phyloP scores from a whole-genome alignment of 2,329 filamentous ascomycete species.

The Fusarium buharicum region DNA sequence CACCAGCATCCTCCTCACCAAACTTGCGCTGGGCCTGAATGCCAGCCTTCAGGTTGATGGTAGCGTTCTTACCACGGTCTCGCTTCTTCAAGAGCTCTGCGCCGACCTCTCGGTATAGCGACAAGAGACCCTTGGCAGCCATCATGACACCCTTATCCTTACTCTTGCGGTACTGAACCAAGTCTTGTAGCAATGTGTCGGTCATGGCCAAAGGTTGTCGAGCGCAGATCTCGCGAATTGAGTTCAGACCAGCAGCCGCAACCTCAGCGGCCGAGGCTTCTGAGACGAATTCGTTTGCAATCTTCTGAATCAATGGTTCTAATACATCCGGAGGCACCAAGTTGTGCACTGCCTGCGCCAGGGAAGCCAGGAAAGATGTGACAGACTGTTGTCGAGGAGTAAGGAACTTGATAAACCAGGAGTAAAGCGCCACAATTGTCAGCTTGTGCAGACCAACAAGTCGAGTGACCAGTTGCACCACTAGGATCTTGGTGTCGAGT shows the following conservation, averaged over 20 bases:
- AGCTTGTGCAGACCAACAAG: slow-evolving; percentile 93
- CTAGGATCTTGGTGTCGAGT: slow-evolving; percentile 88
- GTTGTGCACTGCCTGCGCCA: slow-evolving; percentile 91
- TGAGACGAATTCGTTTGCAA: slow-evolving; percentile 97
- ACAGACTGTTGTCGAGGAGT: slow-evolving; percentile 89
- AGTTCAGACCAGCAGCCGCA: slow-evolving; percentile 89
- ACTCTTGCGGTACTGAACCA: slow-evolving; percentile 95
- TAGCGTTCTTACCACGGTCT: slow-evolving; percentile 90
- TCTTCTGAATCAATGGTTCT: slow-evolving; percentile 91
- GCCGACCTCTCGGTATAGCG: slow-evolving; percentile 89
- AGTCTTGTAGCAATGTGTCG: slow-evolving; percentile 92
- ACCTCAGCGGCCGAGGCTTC: slow-evolving; percentile 93
- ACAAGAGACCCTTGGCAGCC: slow-evolving; percentile 92
- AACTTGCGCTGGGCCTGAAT: slow-evolving; percentile 81
- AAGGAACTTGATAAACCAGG: slow-evolving; percentile 93
- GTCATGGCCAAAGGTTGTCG: slow-evolving; percentile 96
- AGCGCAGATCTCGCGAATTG: slow-evolving; percentile 92
- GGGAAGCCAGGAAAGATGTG: slow-evolving; percentile 89
- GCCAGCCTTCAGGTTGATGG: slow-evolving; percentile 81
- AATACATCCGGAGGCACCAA: slow-evolving; percentile 92
- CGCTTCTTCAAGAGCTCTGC: slow-evolving; percentile 89
- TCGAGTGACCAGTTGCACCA: slow-evolving; percentile 89
- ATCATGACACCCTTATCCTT: slow-evolving; percentile 99
- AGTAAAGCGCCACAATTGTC: slow-evolving; percentile 90
- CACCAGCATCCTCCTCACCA: slow-evolving; percentile 81